Evolutionary conservation across 2,329 filamentous ascomycete genomes (phyloP).

Genomic region (Penicillium sp.): DNA sequence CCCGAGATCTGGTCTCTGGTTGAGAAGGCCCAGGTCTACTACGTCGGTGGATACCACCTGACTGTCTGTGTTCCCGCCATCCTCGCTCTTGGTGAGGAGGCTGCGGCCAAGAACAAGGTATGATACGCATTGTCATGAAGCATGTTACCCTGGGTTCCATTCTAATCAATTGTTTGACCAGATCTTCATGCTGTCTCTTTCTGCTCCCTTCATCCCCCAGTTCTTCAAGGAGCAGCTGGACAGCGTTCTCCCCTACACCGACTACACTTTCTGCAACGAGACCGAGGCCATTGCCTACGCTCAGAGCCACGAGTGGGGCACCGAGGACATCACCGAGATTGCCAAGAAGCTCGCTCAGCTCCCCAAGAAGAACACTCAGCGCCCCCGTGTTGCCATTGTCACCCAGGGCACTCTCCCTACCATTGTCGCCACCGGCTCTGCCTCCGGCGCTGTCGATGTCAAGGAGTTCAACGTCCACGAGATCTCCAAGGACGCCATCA

Average conservation of each 20-base stretch:
- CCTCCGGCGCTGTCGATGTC: constrained; percentile 63
- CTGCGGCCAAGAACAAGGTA: constrained; percentile 83
- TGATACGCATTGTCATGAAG: constrained; percentile 8
- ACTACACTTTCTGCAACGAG: constrained; percentile 97
- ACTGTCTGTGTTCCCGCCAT: constrained; percentile 93
- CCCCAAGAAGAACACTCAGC: constrained; percentile 86
- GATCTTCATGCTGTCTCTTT: constrained; percentile 84
- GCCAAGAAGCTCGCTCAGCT: constrained; percentile 81
- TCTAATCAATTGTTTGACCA: constrained; percentile 26
- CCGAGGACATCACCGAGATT: constrained; percentile 79
- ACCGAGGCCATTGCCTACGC: constrained; percentile 88
- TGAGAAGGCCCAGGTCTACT: constrained; percentile 84
- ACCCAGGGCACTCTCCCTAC: constrained; percentile 94
- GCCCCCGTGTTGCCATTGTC: constrained; percentile 83
- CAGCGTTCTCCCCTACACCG: constrained; percentile 84
- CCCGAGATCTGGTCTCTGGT: constrained; percentile 90
- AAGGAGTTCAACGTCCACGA: constrained; percentile 79
- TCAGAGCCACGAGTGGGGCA: constrained; percentile 73
- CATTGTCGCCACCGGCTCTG: constrained; percentile 73
- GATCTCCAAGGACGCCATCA: constrained; percentile 76
- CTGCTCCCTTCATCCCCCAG: constrained; percentile 91
- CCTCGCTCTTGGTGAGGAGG: constrained; percentile 85
- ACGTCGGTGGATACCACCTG: constrained; percentile 95
- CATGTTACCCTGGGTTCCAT: not conserved
- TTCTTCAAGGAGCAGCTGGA: constrained; percentile 98